phyloP scores from a whole-genome alignment of 208 protist species.

The Leishmania tarentolae region DNA sequence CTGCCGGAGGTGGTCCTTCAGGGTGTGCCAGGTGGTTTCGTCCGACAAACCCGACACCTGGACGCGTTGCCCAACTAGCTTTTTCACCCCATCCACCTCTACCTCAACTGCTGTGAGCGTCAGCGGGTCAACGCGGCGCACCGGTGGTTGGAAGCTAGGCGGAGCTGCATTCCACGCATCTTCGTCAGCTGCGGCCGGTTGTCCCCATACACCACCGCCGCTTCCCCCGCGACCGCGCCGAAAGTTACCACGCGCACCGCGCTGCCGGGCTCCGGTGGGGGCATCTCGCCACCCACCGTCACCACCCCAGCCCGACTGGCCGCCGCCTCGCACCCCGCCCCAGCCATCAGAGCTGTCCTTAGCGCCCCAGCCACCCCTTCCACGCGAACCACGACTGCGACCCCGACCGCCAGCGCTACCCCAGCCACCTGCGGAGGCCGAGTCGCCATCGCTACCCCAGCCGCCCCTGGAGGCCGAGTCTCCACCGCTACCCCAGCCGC shows the following conservation, averaged over 20 bases:
- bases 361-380: constrained; percentile 4
- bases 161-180: constrained; percentile 80
- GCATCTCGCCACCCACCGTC: constrained; percentile 31
- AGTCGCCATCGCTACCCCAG: constrained; percentile 16
- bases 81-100: constrained; percentile 88
- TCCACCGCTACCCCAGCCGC: constrained; percentile 23
- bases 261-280: constrained; percentile 22
- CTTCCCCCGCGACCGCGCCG: constrained; percentile 42
- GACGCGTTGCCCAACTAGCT: constrained; percentile 87
- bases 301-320: constrained; percentile 15
- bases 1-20: constrained; percentile 91
- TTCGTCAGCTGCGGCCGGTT: constrained; percentile 65
- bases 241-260: constrained; percentile 34
- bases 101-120: constrained; percentile 90
- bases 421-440: constrained; percentile 15
- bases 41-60: constrained; percentile 83
- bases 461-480: constrained; percentile 16
- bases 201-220: constrained; percentile 57
- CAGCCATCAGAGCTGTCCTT: constrained; percentile 11
- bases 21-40: constrained; percentile 86
- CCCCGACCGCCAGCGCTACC: neutral
- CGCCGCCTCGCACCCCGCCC: constrained; percentile 15
- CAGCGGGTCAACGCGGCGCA: constrained; percentile 86
- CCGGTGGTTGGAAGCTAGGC: constrained; percentile 82
- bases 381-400: constrained; percentile 5